phyloP scores from a whole-genome alignment of 2,329 filamentous ascomycete species.

The Epichloe uncinata region DNA sequence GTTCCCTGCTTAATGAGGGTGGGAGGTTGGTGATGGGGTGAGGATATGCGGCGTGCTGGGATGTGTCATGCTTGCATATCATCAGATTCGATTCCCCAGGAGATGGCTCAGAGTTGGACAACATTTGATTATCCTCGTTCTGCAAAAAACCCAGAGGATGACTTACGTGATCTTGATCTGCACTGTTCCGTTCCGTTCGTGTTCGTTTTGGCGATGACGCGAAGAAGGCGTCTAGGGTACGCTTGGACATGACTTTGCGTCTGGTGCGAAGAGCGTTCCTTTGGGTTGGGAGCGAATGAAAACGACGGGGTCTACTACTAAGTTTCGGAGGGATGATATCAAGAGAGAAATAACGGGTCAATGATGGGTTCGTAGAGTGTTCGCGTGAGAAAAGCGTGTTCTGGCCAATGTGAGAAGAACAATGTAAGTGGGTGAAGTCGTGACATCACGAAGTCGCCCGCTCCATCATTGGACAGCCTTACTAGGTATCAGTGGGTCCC shows the following conservation, averaged over 20 bases:
- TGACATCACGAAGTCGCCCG: constrained; percentile 3
- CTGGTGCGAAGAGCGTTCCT: neutral
- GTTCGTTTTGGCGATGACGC: constrained; percentile 13
- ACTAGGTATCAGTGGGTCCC: neutral
- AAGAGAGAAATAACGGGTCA: no score
- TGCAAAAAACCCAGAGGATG: neutral
- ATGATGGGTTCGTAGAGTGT: neutral
- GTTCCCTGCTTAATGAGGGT: constrained; percentile 21
- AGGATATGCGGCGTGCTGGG: constrained; percentile 34
- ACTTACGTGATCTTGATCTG: constrained; percentile 2
- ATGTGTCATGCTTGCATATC: neutral
- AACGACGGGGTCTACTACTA: no score
- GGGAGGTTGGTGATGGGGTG: constrained; percentile 35
- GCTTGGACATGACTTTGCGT: constrained; percentile 15
- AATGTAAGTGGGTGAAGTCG: neutral
- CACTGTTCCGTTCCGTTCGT: neutral
- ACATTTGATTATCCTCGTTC: rapidly evolving
- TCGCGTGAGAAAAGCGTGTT: neutral
- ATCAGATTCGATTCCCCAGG: neutral
- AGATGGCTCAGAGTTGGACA: neutral
- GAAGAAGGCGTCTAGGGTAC: constrained; percentile 61
- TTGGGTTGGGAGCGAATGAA: no score
- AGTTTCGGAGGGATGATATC: no score
- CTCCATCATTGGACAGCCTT: neutral
- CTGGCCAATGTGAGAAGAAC: neutral